Percentiles rank a stretch among this genome's conserved stretches.
phyloP scores from a whole-genome alignment of 2,329 filamentous ascomycete species.

The Apiospora malaysiana region DNA sequence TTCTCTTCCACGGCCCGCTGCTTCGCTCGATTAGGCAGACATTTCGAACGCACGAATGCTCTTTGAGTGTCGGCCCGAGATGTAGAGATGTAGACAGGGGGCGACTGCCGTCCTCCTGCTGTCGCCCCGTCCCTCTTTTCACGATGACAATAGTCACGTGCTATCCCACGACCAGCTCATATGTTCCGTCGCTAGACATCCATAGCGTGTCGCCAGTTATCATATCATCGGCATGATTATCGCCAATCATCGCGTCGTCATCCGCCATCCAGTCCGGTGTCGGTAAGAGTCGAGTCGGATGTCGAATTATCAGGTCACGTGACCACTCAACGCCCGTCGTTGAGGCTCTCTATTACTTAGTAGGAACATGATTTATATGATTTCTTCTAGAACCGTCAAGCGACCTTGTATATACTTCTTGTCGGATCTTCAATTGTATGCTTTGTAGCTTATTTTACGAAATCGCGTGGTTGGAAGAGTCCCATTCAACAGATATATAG shows the following conservation, averaged over 20 bases:
- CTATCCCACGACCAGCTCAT: background rate
- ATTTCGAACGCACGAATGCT: background rate
- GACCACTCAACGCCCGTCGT: background rate
- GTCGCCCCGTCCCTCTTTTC: background rate
- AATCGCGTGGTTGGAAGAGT: background rate
- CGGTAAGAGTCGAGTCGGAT: background rate
- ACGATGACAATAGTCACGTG: background rate
- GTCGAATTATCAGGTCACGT: background rate
- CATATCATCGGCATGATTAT: background rate
- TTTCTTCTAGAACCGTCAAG: background rate
- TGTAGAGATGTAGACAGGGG: background rate
- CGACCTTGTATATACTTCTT: background rate
- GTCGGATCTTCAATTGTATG: background rate
- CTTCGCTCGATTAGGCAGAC: background rate
- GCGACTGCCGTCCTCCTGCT: background rate
- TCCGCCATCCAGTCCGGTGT: background rate
- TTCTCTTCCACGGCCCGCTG: background rate
- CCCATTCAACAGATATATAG: background rate
- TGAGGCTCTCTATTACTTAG: background rate
- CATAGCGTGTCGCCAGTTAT: background rate
- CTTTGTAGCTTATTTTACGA: background rate
- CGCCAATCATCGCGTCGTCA: background rate
- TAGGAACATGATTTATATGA: background rate
- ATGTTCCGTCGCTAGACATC: background rate
- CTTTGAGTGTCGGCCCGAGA: background rate